phyloP scores from a whole-genome alignment of 768 basidiomycete species.

The Suillus americanus region DNA sequence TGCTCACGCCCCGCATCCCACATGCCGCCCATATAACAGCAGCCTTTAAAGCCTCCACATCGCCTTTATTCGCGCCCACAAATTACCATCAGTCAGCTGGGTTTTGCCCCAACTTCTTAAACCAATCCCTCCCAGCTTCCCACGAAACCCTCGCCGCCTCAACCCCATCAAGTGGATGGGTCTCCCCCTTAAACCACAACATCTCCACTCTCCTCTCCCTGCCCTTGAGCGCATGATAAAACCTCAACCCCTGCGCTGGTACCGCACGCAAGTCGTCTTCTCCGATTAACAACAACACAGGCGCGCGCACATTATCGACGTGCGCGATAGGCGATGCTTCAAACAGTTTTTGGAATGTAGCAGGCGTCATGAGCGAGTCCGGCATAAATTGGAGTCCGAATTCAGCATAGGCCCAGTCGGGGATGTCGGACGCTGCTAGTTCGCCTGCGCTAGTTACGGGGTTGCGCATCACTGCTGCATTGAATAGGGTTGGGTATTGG shows the following conservation, averaged over 20 bases:
- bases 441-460: conserved; percentile 67
- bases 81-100: background rate
- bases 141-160: conserved; percentile 55
- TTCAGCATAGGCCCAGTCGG: conserved; percentile 60
- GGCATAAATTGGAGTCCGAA: conserved; percentile 37
- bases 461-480: conserved; percentile 63
- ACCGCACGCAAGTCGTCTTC: conserved; percentile 61
- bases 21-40: conserved; percentile 45
- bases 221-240: conserved; percentile 66
- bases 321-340: conserved; percentile 55
- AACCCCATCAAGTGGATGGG: conserved; percentile 64
- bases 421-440: conserved; percentile 58
- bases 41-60: conserved; percentile 47
- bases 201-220: conserved; percentile 47
- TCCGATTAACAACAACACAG: conserved; percentile 61
- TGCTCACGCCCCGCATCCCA: conserved; percentile 40
- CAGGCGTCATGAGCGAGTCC: conserved; percentile 41
- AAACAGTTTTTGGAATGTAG: conserved; percentile 43
- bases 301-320: conserved; percentile 48
- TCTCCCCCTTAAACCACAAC: conserved; percentile 60
- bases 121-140: conserved; percentile 54
- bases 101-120: conserved; percentile 22
- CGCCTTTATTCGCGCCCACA: conserved; percentile 44
- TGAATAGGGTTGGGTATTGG: conserved; percentile 59
- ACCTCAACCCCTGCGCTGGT: conserved; percentile 58